Evolutionary conservation across 106 monocot species (phyloP).

Genomic region (Dendrobium nobile): DNA sequence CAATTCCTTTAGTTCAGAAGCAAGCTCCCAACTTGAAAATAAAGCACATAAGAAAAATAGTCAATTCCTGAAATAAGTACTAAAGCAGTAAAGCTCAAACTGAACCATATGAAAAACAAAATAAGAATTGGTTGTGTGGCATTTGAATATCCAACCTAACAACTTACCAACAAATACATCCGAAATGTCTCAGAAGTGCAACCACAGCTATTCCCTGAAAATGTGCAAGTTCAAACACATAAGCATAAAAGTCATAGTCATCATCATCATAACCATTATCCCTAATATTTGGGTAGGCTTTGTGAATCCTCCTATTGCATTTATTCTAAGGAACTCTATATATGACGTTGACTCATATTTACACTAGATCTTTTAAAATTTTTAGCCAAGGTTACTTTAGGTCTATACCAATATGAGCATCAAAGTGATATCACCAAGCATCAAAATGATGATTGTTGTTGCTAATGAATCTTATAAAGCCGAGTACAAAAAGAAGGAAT

Average conservation of each 20-base stretch:
- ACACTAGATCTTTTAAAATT: background rate
- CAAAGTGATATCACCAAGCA: background rate
- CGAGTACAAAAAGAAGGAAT: too few species aligned
- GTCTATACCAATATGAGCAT: background rate
- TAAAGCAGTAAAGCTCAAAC: background rate
- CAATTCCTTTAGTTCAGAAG: constrained; percentile 54
- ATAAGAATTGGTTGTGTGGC: background rate
- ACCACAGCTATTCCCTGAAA: constrained; percentile 70
- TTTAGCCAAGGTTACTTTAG: background rate
- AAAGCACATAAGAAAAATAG: constrained; percentile 5
- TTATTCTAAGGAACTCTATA: background rate
- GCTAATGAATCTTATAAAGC: too few species aligned
- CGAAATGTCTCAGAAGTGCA: constrained; percentile 88
- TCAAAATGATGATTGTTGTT: too few species aligned
- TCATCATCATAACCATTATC: background rate
- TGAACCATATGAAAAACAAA: background rate
- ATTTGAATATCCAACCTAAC: background rate
- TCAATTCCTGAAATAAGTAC: background rate
- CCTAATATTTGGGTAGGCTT: background rate
- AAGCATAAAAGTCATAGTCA: background rate
- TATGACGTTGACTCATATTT: background rate
- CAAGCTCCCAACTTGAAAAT: constrained; percentile 70
- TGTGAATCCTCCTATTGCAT: background rate
- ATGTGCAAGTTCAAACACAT: background rate
- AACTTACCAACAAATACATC: constrained; percentile 76